Base-by-base conservation (phyloP, 2,329 filamentous ascomycete species). In the Camptophora hylomeconis region DNA sequence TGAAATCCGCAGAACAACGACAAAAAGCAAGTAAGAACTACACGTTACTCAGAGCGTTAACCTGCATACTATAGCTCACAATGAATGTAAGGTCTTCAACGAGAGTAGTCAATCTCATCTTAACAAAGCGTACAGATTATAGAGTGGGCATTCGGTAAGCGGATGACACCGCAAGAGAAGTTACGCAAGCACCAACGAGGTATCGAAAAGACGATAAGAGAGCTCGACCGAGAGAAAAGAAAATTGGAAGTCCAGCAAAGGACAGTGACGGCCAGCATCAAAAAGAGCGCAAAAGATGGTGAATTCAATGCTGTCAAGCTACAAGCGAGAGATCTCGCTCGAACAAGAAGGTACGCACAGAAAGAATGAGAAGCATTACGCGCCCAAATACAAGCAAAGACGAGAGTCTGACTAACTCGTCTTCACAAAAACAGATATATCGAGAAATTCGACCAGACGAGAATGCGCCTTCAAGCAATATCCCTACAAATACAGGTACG, bases 171-270 rank as follows among this genome's bases (percentile, higher is more conserved):
- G 3, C 83, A 84, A 35, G 61, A 65, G 51, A 58, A 61, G 42
- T 52, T 66, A 39, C 60, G 61, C 45, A 66, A 65, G 67, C 92
- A 98, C 58, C 89, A 95, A 61, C 75, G 89, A 47, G 84, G 89
- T 44, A 75, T 98, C 40, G 89, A 98, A 59, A 93, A 94, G 65
- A 92, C 89, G 7, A 89, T 95, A 50, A 76, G 89, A 45, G 89
- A 98, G 56, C 72, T 98, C 30, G 89, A 98, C 51, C 79, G 92
- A 39, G 87, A 94, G 55, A 72, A 89, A 33, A 76, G 86, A 41
- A 98, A 98, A 63, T 67, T 98, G 17, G 89, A 98, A 63, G 92
- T 93, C 51, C 89, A 98, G 54, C 89, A 98, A 65, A 95, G 94
- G 73, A 93, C 92, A 49, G 67, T 98, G 30, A 78, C 94, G 30